These are phyloP conservation scores for cucumber (Cucumis sativus) DNA, from an alignment of 306 rosid genomes.

Conservation along the genomic window DNA sequence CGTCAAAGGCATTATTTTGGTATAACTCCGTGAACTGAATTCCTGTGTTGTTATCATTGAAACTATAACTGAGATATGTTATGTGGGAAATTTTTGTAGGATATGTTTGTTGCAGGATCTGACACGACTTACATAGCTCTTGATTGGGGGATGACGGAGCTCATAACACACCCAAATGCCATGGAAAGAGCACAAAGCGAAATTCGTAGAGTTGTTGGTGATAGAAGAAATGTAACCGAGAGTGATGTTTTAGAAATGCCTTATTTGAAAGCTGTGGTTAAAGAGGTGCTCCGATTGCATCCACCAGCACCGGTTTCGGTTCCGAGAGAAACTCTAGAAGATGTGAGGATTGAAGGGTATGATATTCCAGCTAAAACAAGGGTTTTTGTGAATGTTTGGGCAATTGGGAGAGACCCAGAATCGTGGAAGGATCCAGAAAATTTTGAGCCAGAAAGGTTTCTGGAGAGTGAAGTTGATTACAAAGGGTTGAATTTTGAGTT, in stretches of 20 bases:
- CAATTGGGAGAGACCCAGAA: constrained; percentile 22
- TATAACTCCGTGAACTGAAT: too few species aligned
- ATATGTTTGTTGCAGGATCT: constrained; percentile 16
- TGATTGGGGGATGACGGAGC: constrained; percentile 23
- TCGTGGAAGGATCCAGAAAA: constrained; percentile 22
- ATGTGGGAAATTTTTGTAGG: not conserved
- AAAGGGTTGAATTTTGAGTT: constrained; percentile 20
- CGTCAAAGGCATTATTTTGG: constrained; percentile 32
- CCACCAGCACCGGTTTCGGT: constrained; percentile 26
- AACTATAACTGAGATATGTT: too few species aligned
- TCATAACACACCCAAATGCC: constrained; percentile 1
- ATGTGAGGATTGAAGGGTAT: constrained; percentile 18
- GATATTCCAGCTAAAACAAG: constrained; percentile 16
- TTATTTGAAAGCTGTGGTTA: constrained; percentile 21
- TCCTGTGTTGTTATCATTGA: too few species aligned
- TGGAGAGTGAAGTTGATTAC: not conserved
- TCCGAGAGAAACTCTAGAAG: constrained; percentile 29
- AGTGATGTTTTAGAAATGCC: constrained; percentile 16
- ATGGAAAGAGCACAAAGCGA: constrained; percentile 18
- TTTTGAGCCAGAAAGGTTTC: constrained; percentile 19
- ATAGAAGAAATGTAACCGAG: constrained; percentile 7
- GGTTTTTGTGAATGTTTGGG: constrained; percentile 16
- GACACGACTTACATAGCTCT: not conserved
- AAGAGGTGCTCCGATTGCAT: constrained; percentile 26
- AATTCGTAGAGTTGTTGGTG: constrained; percentile 7